A percentile compares a stretch with the other conserved stretches of the same genome.
Evolutionary conservation across 2,329 filamentous ascomycete species (phyloP).

Genomic region (Periglandula ipomoeae): DNA sequence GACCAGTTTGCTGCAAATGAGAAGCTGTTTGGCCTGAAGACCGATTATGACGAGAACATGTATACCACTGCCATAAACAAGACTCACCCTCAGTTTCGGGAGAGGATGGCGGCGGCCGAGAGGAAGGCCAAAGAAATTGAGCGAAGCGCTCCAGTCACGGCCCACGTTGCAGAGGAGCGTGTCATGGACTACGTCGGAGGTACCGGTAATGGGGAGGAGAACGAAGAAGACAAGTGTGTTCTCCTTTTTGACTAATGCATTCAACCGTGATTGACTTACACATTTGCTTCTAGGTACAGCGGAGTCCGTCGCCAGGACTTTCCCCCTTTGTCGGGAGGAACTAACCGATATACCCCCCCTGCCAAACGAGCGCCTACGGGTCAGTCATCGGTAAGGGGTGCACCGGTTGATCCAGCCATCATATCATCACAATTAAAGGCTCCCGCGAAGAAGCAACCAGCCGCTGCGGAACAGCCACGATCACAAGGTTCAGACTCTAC

Average conservation of each 20-base stretch:
- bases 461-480: slow-evolving; percentile 16
- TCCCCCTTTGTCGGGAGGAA: slow-evolving; percentile 47
- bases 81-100: slow-evolving; percentile 70
- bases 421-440: slow-evolving; percentile 72
- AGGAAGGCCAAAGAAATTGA: slow-evolving; percentile 87
- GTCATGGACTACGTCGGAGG: slow-evolving; percentile 59
- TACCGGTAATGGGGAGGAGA: slow-evolving; percentile 55
- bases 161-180: slow-evolving; percentile 86
- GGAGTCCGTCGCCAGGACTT: slow-evolving; percentile 75
- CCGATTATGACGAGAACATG: slow-evolving; percentile 86
- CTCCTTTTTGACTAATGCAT: not conserved
- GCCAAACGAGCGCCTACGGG: slow-evolving; percentile 72
- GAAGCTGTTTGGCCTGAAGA: slow-evolving; percentile 75
- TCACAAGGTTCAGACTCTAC: slow-evolving; percentile 15
- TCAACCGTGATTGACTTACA: slow-evolving; percentile 11
- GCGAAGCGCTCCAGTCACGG: slow-evolving; percentile 59
- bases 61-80: slow-evolving; percentile 91
- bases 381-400: slow-evolving; percentile 64
- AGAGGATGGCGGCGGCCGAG: slow-evolving; percentile 69
- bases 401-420: slow-evolving; percentile 78
- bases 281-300: slow-evolving; percentile 58
- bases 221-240: slow-evolving; percentile 83
- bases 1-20: slow-evolving; percentile 94
- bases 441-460: slow-evolving; percentile 28
- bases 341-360: slow-evolving; percentile 81